Base-by-base conservation (phyloP, 2,329 filamentous ascomycete species). In the Colletotrichum neosansevieriae region DNA sequence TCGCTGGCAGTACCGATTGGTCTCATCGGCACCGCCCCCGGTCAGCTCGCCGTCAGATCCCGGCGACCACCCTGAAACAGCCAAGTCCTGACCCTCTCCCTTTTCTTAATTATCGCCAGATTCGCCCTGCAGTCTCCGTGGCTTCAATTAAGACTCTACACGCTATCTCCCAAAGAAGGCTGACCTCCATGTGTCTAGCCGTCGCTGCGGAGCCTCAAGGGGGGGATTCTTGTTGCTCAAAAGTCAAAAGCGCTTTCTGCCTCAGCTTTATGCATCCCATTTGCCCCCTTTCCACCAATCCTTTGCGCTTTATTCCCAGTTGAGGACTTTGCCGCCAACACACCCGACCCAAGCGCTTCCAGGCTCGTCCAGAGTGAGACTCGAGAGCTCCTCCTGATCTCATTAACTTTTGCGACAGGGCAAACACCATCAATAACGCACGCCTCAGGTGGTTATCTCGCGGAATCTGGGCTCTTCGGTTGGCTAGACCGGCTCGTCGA, bases 1-100 rank as follows among this genome's bases (percentile, higher is more conserved):
- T 69, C 66, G 66, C 66, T 66, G 66, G 61, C 61, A 34, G 40
- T 49, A 34, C 66, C 66, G 66, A 69, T 69, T 69, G 66, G 66
- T 13, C 9, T 36, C 19, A 2, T n/a, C 47, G 49, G 61, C 61
- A 24, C 57, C 34, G 17, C 2, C 49, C 60, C 40, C 24, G 49
- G 63, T 58, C 58, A 45, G 61, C 21, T 24, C 65, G 47, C 47
- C 47, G 54, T 44, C 49, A 44, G 65, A 59, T 59, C 65, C 66
- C 66, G 61, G 61, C 34, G 54, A 40, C 42, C 66, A 69, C 56
- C 66, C 66, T 69, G 66, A 69, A 69, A 69, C 66, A 45, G 61
- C 66, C 49, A 65, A 65, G 49, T 69, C 66, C 61, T 65, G 61
- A 66, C 61, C 54, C 66, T 45, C 63, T 29, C 44, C 66, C 61